Conservation (phyloP, 768 basidiomycete genomes). For the Termitomyces sp. region DNA sequence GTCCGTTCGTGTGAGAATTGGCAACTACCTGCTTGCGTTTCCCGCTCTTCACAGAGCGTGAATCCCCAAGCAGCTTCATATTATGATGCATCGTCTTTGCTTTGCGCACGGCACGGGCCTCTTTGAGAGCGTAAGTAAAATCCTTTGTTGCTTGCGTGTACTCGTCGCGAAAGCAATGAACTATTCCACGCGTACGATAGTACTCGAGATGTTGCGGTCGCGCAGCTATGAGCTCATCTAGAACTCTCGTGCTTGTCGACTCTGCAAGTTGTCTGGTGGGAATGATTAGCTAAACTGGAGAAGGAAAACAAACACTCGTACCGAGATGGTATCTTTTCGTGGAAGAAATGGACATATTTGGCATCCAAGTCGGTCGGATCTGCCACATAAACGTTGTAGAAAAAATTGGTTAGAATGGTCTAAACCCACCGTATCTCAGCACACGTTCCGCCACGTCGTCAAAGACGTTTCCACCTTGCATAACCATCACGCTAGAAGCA, state of each 20-base stretch:
- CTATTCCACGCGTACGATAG: slow-evolving; percentile 85
- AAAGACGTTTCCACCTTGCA: slow-evolving; percentile 91
- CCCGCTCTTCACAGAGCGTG: slow-evolving; percentile 32
- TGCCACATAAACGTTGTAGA: slow-evolving; percentile 18
- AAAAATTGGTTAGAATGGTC: neutral
- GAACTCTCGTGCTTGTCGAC: slow-evolving; percentile 69
- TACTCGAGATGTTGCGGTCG: slow-evolving; percentile 80
- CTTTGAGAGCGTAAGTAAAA: slow-evolving; percentile 76
- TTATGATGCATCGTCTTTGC: slow-evolving; percentile 50
- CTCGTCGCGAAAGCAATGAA: slow-evolving; percentile 85
- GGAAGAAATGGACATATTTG: slow-evolving; percentile 89
- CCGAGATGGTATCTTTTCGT: slow-evolving; percentile 93
- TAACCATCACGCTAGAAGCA: slow-evolving; percentile 89
- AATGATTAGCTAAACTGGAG: neutral
- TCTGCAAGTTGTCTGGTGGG: slow-evolving; percentile 74
- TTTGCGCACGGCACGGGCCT: slow-evolving; percentile 68
- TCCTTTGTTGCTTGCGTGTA: slow-evolving; percentile 69
- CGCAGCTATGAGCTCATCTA: slow-evolving; percentile 73
- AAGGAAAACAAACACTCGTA: slow-evolving; percentile 20
- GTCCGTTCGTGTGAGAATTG: slow-evolving; percentile 45
- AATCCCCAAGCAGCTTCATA: slow-evolving; percentile 28
- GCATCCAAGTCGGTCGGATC: slow-evolving; percentile 78
- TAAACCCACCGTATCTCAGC: slow-evolving; percentile 48
- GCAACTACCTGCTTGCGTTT: slow-evolving; percentile 51
- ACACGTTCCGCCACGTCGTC: slow-evolving; percentile 91